Percentiles rank a stretch among this genome's conserved stretches.
Conservation (phyloP, 1,139 yeast genomes). For the Sugiyamaella sp. region DNA sequence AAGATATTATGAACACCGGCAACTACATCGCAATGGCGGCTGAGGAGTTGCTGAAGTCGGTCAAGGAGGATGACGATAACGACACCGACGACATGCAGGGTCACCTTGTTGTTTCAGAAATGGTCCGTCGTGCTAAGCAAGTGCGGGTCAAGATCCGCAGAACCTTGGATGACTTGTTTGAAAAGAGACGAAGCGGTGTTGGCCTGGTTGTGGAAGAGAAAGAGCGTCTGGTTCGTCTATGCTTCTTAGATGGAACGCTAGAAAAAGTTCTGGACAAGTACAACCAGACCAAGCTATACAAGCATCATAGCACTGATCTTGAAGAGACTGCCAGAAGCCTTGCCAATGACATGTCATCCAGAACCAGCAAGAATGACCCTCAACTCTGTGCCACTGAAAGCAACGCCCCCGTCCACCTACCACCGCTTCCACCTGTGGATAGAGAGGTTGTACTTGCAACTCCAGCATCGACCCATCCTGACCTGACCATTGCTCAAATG, state of each 20-base stretch:
- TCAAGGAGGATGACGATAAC: slow-evolving; percentile 29
- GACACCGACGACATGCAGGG: slow-evolving; percentile 16
- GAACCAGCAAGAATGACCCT: background rate
- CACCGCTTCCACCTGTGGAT: slow-evolving; percentile 17
- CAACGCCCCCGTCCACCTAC: slow-evolving; percentile 4
- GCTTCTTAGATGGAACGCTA: slow-evolving; percentile 41
- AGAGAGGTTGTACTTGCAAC: slow-evolving; percentile 17
- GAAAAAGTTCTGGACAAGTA: slow-evolving; percentile 38
- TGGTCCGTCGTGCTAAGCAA: slow-evolving; percentile 36
- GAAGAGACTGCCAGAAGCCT: slow-evolving; percentile 1
- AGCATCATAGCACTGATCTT: slow-evolving; percentile 10
- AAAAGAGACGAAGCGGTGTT: slow-evolving; percentile 27
- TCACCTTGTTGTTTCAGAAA: slow-evolving; percentile 31
- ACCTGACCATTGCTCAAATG: slow-evolving; percentile 33
- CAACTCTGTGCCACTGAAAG: background rate
- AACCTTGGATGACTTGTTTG: slow-evolving; percentile 36
- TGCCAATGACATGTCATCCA: background rate
- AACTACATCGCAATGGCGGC: slow-evolving; percentile 38
- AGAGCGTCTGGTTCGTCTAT: slow-evolving; percentile 39
- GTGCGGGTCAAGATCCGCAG: slow-evolving; percentile 36
- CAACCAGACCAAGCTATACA: slow-evolving; percentile 22
- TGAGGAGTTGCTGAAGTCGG: slow-evolving; percentile 34
- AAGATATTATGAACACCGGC: slow-evolving; percentile 35
- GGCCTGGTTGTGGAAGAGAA: slow-evolving; percentile 32
- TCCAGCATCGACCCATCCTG: slow-evolving; percentile 26